Evolutionary conservation across 2,329 filamentous ascomycete genomes (phyloP).

Genomic region (Stemphylium lycopersici): DNA sequence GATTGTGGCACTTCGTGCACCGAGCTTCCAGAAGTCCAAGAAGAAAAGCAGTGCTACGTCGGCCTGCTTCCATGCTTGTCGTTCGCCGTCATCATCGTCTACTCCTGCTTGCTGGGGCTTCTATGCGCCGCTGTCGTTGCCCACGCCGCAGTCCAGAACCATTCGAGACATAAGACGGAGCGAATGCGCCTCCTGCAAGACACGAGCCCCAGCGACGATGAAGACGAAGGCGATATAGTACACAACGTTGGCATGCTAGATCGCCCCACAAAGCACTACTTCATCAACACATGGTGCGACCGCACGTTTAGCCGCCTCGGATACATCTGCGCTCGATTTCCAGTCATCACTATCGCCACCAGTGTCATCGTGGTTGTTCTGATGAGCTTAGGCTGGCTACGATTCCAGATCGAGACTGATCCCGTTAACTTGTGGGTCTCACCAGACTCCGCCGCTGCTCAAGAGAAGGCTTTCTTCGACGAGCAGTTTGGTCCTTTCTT

Average conservation of each 20-base stretch:
- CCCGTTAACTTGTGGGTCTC: slow-evolving; percentile 97
- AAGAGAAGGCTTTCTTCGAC: slow-evolving; percentile 95
- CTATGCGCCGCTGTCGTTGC: slow-evolving; percentile 71
- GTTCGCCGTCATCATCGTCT: slow-evolving; percentile 87
- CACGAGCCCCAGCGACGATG: slow-evolving; percentile 82
- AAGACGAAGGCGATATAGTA: slow-evolving; percentile 87
- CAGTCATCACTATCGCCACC: slow-evolving; percentile 77
- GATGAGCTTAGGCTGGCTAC: slow-evolving; percentile 85
- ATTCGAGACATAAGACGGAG: slow-evolving; percentile 76
- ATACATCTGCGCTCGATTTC: slow-evolving; percentile 80
- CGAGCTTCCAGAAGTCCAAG: slow-evolving; percentile 75
- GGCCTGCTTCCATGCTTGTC: slow-evolving; percentile 91
- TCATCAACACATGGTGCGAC: slow-evolving; percentile 83
- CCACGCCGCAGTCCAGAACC: slow-evolving; percentile 76
- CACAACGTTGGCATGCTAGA: slow-evolving; percentile 79
- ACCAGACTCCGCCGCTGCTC: slow-evolving; percentile 84
- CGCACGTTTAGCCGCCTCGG: slow-evolving; percentile 80
- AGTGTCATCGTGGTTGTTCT: slow-evolving; percentile 78
- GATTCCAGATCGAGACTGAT: slow-evolving; percentile 87
- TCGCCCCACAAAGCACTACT: slow-evolving; percentile 78
- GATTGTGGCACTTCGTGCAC: slow-evolving; percentile 90
- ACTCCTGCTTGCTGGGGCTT: slow-evolving; percentile 74
- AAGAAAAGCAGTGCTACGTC: slow-evolving; percentile 76
- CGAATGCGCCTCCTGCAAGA: slow-evolving; percentile 87
- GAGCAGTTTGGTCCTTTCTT: slow-evolving; percentile 94